Base-by-base conservation (phyloP, 2,329 filamentous ascomycete species). In the Aspergillus felis region DNA sequence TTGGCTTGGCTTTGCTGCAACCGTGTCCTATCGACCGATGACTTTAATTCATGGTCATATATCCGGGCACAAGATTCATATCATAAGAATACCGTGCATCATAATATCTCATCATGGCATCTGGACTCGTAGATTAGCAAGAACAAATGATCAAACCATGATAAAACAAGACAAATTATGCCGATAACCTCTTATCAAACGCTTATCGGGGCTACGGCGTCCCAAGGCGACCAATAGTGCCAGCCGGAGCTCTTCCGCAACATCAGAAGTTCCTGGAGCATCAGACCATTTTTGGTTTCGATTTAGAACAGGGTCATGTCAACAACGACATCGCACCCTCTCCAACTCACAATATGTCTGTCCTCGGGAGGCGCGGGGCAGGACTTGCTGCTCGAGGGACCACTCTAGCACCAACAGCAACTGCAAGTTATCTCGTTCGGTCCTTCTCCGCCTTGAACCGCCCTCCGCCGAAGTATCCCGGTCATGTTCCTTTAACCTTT, bases 401-500 rank as follows among this genome's bases (percentile, higher is more conserved):
- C 17, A 47, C 57, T 25, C 25, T 44, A 12, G 38, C 57, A 20
- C 50, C 51, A 9, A 29, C 61, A 53, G 44, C 57, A 22, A 53
- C 52, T 41, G 44, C 56, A 17, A 54, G n/a, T 24, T 52, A 53
- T 48, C 35, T 55, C 50, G 49, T 67, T 44, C 79, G 84, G 61
- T 71, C 74, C 35, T 96, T 97, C 80, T 96, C 92, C 47, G 85
- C 91, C 61, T 84, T 96, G 66, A 89, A 89, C 74, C 89, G 94
- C 6, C 93, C 93, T 52, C 83, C 84, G 27, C 90, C 92, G 57
- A 94, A 90, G 68, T 97, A 97, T 78, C 87, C 90, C 1, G 91
- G 92, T 75, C 94, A 99, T 84, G 86, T 97, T 32, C 94, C 93
- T 38, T 84, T 99, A 55, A 96, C 89, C 7, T 76, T 78, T 46